phyloP scores from a whole-genome alignment of 257 asterid genomes.

The Vinca minor region DNA sequence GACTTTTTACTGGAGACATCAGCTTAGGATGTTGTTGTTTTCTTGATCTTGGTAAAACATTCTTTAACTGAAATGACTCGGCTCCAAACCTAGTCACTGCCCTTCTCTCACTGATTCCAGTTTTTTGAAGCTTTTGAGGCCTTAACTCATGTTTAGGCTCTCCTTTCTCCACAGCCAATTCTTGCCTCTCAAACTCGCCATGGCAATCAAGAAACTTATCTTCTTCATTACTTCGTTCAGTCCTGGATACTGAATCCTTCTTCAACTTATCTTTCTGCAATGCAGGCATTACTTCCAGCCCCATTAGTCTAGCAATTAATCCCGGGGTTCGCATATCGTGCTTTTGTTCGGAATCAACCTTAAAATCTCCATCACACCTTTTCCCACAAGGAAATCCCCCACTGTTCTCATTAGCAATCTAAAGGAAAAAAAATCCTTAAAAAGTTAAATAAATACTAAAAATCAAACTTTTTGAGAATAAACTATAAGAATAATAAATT shows the following conservation, averaged over 20 bases:
- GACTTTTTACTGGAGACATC: conserved; percentile 64
- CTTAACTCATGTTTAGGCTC: conserved; percentile 48
- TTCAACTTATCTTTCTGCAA: conserved; percentile 38
- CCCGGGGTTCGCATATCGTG: conserved; percentile 60
- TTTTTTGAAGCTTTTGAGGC: conserved; percentile 88
- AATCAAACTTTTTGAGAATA: no score
- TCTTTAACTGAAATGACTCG: conserved; percentile 58
- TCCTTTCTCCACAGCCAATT: conserved; percentile 31
- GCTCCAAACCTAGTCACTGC: conserved; percentile 44
- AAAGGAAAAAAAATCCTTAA: conserved; percentile 10
- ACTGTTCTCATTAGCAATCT: conserved; percentile 92
- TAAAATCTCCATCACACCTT: conserved; percentile 24
- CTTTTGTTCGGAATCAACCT: conserved; percentile 30
- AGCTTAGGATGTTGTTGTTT: conserved; percentile 61
- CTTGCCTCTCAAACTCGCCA: conserved; percentile 23
- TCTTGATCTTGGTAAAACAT: conserved; percentile 48
- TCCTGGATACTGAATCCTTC: conserved; percentile 26
- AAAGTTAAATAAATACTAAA: conserved; percentile 10
- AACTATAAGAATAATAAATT: conserved; percentile 2
- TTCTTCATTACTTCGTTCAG: conserved; percentile 13
- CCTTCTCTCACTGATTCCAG: conserved; percentile 46
- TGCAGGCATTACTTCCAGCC: conserved; percentile 80
- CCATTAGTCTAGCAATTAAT: conserved; percentile 95
- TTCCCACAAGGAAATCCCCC: conserved; percentile 72
- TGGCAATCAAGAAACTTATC: conserved; percentile 20